phyloP scores from a whole-genome alignment of 805 yeast genomes.

The Candida khao-thaluensis region DNA sequence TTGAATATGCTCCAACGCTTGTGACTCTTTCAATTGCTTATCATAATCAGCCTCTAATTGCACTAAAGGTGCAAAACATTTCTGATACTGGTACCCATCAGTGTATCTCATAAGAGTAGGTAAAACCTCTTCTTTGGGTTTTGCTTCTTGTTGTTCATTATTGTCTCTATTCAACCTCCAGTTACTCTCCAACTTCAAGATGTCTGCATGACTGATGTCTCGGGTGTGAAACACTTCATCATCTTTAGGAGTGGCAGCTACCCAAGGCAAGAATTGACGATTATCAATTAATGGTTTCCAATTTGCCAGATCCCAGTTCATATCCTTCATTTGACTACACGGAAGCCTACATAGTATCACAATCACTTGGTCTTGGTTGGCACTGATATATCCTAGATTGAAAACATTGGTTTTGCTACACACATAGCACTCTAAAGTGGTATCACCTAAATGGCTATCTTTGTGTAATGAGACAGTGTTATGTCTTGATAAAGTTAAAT shows the following conservation, averaged over 20 bases:
- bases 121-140: slow-evolving; percentile 46
- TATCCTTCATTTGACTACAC: slow-evolving; percentile 73
- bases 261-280: slow-evolving; percentile 77
- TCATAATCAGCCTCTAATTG: slow-evolving; percentile 82
- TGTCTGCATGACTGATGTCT: slow-evolving; percentile 60
- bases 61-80: slow-evolving; percentile 80
- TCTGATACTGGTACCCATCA: slow-evolving; percentile 83
- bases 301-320: slow-evolving; percentile 81
- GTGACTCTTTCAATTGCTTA: slow-evolving; percentile 69
- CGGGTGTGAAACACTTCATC: slow-evolving; percentile 58
- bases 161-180: slow-evolving; percentile 78
- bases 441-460: slow-evolving; percentile 83
- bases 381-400: slow-evolving; percentile 80
- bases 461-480: slow-evolving; percentile 71
- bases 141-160: slow-evolving; percentile 49
- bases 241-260: slow-evolving; percentile 67
- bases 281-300: slow-evolving; percentile 89
- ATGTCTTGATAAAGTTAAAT: slow-evolving; percentile 78
- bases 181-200: slow-evolving; percentile 69
- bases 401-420: slow-evolving; percentile 84
- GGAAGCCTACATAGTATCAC: slow-evolving; percentile 86
- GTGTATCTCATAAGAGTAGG: slow-evolving; percentile 75
- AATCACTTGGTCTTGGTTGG: slow-evolving; percentile 81
- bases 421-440: slow-evolving; percentile 82
- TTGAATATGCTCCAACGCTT: slow-evolving; percentile 67